Percentiles rank a stretch among this genome's conserved stretches.
Evolutionary conservation across 805 yeast species (phyloP).

Genomic region (Lipomyces lipofer): DNA sequence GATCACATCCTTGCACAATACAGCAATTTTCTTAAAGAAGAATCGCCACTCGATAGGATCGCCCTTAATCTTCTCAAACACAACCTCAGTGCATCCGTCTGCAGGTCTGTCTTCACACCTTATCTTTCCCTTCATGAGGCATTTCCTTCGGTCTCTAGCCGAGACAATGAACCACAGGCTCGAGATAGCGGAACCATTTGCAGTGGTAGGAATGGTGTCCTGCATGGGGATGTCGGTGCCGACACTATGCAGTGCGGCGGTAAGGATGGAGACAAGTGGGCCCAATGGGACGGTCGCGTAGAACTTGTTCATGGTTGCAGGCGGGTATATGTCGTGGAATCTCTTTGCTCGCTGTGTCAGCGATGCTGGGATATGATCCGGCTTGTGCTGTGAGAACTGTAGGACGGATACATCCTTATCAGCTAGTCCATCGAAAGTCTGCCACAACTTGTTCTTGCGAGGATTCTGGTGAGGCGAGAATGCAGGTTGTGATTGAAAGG

Average conservation of each 20-base stretch:
- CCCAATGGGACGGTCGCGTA: slow-evolving; percentile 50
- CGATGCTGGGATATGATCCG: slow-evolving; percentile 32
- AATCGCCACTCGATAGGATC: slow-evolving; percentile 77
- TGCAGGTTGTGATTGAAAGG: slow-evolving; percentile 21
- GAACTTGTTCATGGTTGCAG: slow-evolving; percentile 54
- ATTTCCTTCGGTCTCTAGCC: slow-evolving; percentile 30
- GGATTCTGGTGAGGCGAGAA: too few species aligned
- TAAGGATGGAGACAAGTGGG: slow-evolving; percentile 45
- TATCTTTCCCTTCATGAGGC: slow-evolving; percentile 33
- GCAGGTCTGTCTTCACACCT: slow-evolving; percentile 19
- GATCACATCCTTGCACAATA: slow-evolving; percentile 45
- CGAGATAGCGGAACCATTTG: slow-evolving; percentile 16
- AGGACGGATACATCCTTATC: slow-evolving; percentile 25
- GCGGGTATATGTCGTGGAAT: slow-evolving; percentile 39
- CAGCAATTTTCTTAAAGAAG: slow-evolving; percentile 57
- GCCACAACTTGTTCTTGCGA: too few species aligned
- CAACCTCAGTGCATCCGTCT: slow-evolving; percentile 45
- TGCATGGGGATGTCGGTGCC: slow-evolving; percentile 43
- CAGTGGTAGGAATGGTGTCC: too few species aligned
- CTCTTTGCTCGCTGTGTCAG: slow-evolving; percentile 32
- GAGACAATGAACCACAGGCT: too few species aligned
- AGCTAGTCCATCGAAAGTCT: slow-evolving; percentile 28
- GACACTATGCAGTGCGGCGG: slow-evolving; percentile 47
- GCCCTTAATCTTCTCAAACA: slow-evolving; percentile 57
- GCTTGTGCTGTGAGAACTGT: slow-evolving; percentile 18